These are phyloP conservation scores for Colletotrichum sp. DNA, from an alignment of 2,329 filamentous ascomycete species.

Conservation along the genomic window DNA sequence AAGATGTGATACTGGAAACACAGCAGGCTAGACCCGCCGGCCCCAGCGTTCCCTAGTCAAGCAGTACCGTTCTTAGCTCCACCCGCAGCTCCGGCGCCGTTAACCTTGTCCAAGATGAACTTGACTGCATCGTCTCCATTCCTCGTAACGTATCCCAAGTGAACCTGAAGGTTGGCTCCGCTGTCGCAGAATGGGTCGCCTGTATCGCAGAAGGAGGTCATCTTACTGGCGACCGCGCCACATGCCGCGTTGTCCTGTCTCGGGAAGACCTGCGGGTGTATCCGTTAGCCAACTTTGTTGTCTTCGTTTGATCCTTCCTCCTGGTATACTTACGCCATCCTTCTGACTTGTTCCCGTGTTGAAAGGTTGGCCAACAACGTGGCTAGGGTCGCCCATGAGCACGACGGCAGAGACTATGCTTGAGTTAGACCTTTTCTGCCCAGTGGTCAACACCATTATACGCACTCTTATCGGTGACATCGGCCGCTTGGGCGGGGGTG, in stretches of 20 bases:
- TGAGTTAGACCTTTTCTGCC: not conserved
- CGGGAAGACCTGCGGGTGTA: constrained; percentile 33
- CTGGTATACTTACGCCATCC: constrained; percentile 36
- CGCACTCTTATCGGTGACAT: constrained; percentile 34
- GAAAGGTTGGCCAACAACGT: constrained; percentile 37
- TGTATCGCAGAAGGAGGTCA: constrained; percentile 44
- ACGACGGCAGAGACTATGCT: constrained; percentile 40
- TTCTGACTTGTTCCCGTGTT: constrained; percentile 37
- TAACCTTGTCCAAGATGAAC: constrained; percentile 33
- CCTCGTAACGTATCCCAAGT: constrained; percentile 36
- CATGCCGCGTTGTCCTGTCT: constrained; percentile 36
- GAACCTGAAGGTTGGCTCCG: constrained; percentile 31
- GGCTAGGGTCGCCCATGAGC: constrained; percentile 46
- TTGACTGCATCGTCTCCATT: constrained; percentile 37
- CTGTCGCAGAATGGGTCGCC: constrained; percentile 44
- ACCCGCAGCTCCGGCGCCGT: not conserved
- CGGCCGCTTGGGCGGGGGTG: constrained; percentile 25
- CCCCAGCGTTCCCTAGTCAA: not conserved
- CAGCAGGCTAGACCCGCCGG: not conserved
- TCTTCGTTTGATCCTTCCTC: not conserved
- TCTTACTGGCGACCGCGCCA: constrained; percentile 33
- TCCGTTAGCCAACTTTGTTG: not conserved
- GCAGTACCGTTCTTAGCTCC: not conserved
- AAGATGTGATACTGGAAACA: not conserved
- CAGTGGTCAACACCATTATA: not conserved